Evolutionary conservation across 1,284 basidiomycete genomes (phyloP).

Genomic region (Marasmius fiardii): DNA sequence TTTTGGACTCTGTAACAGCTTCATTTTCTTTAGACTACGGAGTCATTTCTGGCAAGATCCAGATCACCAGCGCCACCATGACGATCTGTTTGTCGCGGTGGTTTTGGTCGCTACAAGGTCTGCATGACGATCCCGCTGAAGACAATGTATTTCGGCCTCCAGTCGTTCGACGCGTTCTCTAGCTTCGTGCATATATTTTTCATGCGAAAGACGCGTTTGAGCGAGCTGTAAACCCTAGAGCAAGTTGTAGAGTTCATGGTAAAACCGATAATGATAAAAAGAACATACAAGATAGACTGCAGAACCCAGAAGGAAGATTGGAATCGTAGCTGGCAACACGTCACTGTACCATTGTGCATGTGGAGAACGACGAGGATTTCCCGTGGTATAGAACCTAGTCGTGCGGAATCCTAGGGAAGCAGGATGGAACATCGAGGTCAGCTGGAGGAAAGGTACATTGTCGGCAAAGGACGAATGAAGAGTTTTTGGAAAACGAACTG

Average conservation of each 20-base stretch:
- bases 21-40: not conserved
- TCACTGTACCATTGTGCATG: conserved; percentile 67
- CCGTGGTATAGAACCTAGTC: not conserved
- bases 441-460: not conserved
- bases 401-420: not conserved
- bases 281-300: conserved; percentile 67
- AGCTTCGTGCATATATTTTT: conserved; percentile 66
- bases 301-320: conserved; percentile 70
- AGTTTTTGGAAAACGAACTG: not conserved
- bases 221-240: conserved; percentile 59
- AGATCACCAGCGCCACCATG: conserved; percentile 16
- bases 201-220: conserved; percentile 61
- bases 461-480: not conserved
- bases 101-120: not conserved
- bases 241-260: not conserved
- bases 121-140: conserved; percentile 9
- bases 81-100: conserved; percentile 12
- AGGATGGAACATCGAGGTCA: not conserved
- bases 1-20: not conserved
- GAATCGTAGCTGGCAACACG: conserved; percentile 71
- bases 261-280: conserved; percentile 1
- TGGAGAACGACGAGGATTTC: conserved; percentile 27
- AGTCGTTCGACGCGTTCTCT: conserved; percentile 45
- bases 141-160: conserved; percentile 54
- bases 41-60: not conserved